Conservation (phyloP, 2,329 filamentous ascomycete species). For the Orbilia javanica region DNA sequence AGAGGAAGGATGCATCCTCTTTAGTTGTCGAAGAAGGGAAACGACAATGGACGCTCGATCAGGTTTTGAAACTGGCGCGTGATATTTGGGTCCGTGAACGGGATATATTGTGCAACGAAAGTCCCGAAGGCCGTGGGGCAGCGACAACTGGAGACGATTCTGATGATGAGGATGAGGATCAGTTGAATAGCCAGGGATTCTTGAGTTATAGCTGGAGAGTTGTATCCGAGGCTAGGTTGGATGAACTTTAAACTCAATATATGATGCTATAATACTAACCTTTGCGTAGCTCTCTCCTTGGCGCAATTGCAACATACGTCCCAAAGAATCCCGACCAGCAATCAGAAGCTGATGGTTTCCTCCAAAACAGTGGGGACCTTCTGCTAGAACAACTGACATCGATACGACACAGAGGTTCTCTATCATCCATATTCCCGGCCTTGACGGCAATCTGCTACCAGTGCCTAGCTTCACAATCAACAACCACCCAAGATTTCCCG, state of each 20-base stretch:
- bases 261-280: slow-evolving; percentile 12
- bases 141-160: slow-evolving; percentile 75
- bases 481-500: slow-evolving; percentile 67
- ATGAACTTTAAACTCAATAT: background rate
- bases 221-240: slow-evolving; percentile 90
- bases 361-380: slow-evolving; percentile 77
- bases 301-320: slow-evolving; percentile 65
- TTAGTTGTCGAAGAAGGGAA: slow-evolving; percentile 68
- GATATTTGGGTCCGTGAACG: slow-evolving; percentile 83
- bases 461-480: slow-evolving; percentile 72
- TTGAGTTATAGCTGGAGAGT: slow-evolving; percentile 95
- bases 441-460: slow-evolving; percentile 84
- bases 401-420: slow-evolving; percentile 89
- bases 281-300: slow-evolving; percentile 59
- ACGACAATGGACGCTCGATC: slow-evolving; percentile 64
- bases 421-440: slow-evolving; percentile 90
- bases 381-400: slow-evolving; percentile 85
- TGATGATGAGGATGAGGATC: slow-evolving; percentile 59
- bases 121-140: slow-evolving; percentile 83
- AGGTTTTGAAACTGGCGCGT: slow-evolving; percentile 72
- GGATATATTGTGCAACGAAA: slow-evolving; percentile 88
- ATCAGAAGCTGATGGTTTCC: slow-evolving; percentile 67
- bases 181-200: slow-evolving; percentile 85
- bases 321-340: slow-evolving; percentile 63
- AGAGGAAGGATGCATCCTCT: slow-evolving; percentile 60